Conservation (phyloP, 2,329 filamentous ascomycete genomes). For the Botrytis cinerea region DNA sequence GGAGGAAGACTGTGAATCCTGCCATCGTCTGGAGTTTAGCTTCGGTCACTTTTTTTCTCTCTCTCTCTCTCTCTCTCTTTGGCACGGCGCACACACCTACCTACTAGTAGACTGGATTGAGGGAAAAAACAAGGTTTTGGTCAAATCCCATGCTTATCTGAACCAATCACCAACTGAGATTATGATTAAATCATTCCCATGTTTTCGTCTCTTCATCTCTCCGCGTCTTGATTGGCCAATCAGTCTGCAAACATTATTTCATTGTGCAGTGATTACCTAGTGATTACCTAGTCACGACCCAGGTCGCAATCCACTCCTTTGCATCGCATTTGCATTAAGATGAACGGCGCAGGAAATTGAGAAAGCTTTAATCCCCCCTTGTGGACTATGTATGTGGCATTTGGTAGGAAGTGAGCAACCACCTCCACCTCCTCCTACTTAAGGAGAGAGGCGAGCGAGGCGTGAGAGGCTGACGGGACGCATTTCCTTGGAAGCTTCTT, state of each 20-base stretch:
- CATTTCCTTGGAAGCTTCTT: slow-evolving; percentile 12
- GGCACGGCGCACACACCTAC: not conserved
- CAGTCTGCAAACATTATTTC: not conserved
- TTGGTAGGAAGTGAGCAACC: no score
- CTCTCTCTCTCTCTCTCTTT: not conserved
- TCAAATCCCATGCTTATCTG: not conserved
- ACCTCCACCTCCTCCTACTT: no score
- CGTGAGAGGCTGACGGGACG: not conserved
- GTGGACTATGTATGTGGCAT: not conserved
- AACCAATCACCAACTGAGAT: not conserved
- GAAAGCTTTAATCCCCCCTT: slow-evolving; percentile 13
- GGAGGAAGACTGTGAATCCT: not conserved
- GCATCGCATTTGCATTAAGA: slow-evolving; percentile 7
- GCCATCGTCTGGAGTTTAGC: not conserved
- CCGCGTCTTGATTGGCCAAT: not conserved
- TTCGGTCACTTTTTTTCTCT: not conserved
- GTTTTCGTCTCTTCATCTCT: not conserved
- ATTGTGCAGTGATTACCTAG: not conserved
- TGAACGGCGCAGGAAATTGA: slow-evolving; percentile 5
- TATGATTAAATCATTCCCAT: not conserved
- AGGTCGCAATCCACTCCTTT: not conserved
- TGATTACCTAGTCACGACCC: not conserved
- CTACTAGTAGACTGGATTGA: not conserved
- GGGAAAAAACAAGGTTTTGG: not conserved
- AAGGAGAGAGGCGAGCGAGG: no score